Conservation (phyloP, 2,329 filamentous ascomycete species). For the Apiospora pterosperma region DNA sequence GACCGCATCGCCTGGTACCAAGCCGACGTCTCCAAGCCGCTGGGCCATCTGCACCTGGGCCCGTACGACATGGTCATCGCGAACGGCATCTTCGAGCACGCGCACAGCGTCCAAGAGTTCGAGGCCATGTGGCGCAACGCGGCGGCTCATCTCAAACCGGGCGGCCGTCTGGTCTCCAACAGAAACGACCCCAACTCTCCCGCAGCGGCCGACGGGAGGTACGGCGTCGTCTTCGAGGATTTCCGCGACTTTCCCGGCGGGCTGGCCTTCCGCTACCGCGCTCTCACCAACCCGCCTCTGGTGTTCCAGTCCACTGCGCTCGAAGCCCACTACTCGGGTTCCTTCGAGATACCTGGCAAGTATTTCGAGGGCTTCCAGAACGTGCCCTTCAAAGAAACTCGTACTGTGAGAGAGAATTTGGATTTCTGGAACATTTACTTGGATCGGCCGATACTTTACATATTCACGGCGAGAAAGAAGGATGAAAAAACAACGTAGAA, state of each 20-base stretch:
- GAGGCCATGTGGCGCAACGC: conserved; percentile 16
- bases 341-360: conserved; percentile 19
- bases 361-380: conserved; percentile 17
- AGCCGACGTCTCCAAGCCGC: conserved; percentile 11
- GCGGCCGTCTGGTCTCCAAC: conserved; percentile 7
- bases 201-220: not conserved
- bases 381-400: conserved; percentile 17
- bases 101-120: conserved; percentile 2
- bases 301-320: conserved; percentile 17
- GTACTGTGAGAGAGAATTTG: conserved; percentile 15
- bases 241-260: conserved; percentile 17
- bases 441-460: not conserved
- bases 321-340: conserved; percentile 17
- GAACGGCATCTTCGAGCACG: conserved; percentile 16
- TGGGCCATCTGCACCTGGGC: conserved; percentile 9
- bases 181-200: conserved; percentile 5
- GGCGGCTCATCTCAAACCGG: conserved; percentile 10
- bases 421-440: conserved; percentile 22
- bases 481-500: too few species aligned
- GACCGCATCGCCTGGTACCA: conserved; percentile 7
- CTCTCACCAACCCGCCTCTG: conserved; percentile 9
- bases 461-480: not conserved
- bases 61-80: conserved; percentile 17
- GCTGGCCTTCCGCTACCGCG: conserved; percentile 14
- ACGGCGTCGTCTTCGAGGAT: not conserved